phyloP scores from a whole-genome alignment of 2,329 filamentous ascomycete genomes.

The Ploettnerulaceae sp. region DNA sequence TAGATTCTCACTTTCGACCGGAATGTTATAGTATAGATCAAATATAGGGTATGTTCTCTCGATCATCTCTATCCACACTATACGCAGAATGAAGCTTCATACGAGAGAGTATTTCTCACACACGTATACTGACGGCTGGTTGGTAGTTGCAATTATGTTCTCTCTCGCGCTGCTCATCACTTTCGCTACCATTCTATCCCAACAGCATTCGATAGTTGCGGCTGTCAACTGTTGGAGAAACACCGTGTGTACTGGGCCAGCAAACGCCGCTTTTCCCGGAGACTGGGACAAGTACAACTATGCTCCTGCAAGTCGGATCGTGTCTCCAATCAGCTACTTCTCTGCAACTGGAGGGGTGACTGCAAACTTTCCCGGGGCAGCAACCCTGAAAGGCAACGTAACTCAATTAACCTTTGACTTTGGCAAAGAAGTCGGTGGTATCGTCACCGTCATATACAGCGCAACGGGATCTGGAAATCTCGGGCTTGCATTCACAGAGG shows the following conservation, averaged over 20 bases:
- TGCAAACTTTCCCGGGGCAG: constrained; percentile 27
- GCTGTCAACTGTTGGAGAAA: constrained; percentile 49
- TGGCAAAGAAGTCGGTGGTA: constrained; percentile 52
- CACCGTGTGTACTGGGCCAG: constrained; percentile 44
- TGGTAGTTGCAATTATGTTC: constrained; percentile 9
- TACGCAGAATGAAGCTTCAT: neutral
- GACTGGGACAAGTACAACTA: constrained; percentile 55
- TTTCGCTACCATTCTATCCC: constrained; percentile 4
- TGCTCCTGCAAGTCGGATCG: constrained; percentile 47
- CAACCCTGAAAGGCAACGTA: constrained; percentile 37
- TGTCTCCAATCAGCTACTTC: constrained; percentile 38
- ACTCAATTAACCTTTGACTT: constrained; percentile 55
- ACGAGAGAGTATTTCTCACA: neutral
- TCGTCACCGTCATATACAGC: constrained; percentile 47
- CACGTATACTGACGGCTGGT: neutral
- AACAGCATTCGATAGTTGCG: neutral
- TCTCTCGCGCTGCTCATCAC: constrained; percentile 7
- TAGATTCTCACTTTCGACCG: neutral
- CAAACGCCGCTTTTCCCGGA: constrained; percentile 48
- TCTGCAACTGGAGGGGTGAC: constrained; percentile 35
- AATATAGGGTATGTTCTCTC: constrained; percentile 7
- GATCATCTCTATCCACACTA: neutral
- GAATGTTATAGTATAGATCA: constrained; percentile 9
- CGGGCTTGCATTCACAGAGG: constrained; percentile 44
- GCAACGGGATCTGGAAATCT: constrained; percentile 38